Evolutionary conservation across 1,139 yeast genomes (phyloP), one percentile per base, ranked within the genome.

Genomic region (Zygosaccharomyces sapae): DNA sequence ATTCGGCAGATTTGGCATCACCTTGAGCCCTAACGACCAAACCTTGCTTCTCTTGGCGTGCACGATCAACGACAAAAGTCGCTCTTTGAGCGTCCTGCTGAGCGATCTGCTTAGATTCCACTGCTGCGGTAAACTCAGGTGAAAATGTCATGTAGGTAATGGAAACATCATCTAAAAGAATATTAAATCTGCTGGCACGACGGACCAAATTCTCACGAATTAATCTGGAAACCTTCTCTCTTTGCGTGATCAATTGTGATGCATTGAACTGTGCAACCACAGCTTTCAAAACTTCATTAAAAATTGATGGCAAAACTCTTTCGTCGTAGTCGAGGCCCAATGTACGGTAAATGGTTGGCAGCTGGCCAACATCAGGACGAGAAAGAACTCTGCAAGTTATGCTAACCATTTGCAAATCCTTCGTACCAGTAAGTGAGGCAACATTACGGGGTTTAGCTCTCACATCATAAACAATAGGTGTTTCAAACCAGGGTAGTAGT

Each of bases 71-170:
- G 44, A 92, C 76, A 59, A 90, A 94, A 0, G 97, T 97, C 10
- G 98, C 97, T 68, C 96, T 82, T 72, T 92, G 97, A 25, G 98
- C 97, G 68, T 92, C 98, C 73, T 92, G 99, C 71, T 94, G 98
- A 31, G 99, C 98, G 69, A 92, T 92, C 73, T 92, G 98, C 72
- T 92, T 92, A 50, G 97, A 96, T 72, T 92, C 99, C 45, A 92
- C 99, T 2, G 99, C 98, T 41, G 85, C 83, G 46, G 97, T 90
- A 70, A 92, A 92, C 70, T 92, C 98, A 22, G 99, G 99, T 3
- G 96, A 86, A 69, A 92, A 92, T 1, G 97, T 87, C 97, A 92
- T 94, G 62, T 74, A 86, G 2, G 97, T 92, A 65, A 90, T 78
- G 5, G 98, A 92, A 42, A 94, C 98, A 70, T 92, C 98, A 68